Base-by-base conservation (phyloP, 768 basidiomycete genomes). In the Termitomyces sp. region DNA sequence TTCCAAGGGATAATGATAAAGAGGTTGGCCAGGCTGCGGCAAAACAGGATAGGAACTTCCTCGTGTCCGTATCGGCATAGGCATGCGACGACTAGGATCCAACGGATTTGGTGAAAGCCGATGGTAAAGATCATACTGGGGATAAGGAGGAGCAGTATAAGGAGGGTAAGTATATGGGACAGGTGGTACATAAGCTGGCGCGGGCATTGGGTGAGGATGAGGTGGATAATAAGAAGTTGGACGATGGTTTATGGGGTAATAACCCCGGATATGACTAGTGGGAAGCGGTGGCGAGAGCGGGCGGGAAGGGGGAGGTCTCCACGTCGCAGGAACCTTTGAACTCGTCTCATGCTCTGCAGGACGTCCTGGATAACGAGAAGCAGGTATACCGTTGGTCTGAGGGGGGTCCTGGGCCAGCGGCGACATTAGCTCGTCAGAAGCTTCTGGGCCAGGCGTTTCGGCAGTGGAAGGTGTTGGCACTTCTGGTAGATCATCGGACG, bases 1-100 rank as follows among this genome's bases (percentile, higher is more conserved):
- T 57, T 57, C 56, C 46, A 57, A 28, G 5, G 65, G 62, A 64
- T 62, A 64, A 62, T 58, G 63, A 67, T 67, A 64, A 30, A 58
- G 20, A 23, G 63, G 38, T 35, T 55, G 59, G 16, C 63, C 62
- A 36, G 57, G 52, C 32, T 35, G 58, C 2, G 63, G 50, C 40
- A 68, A 16, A 51, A 63, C 48, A n/a, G 68, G 64, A 56, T 67
- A 68, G 8, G 62, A 55, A 56, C 62, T 65, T 35, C 64, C 65
- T 41, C 59, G 53, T 28, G 55, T 40, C 38, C 50, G 61, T 28
- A 56, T 61, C 33, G 61, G 51, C 41, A 49, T 57, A 8, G 35
- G 59, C 20, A 60, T 58, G 26, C 35, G 56, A 32, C 26, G 59
- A 36, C 40, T 53, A 18, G 56, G 46, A 44, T 63, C 61, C 16